These are phyloP conservation scores for Williopsis jadinii DNA, from an alignment of 1,139 yeast genomes.

Conservation along the genomic window DNA sequence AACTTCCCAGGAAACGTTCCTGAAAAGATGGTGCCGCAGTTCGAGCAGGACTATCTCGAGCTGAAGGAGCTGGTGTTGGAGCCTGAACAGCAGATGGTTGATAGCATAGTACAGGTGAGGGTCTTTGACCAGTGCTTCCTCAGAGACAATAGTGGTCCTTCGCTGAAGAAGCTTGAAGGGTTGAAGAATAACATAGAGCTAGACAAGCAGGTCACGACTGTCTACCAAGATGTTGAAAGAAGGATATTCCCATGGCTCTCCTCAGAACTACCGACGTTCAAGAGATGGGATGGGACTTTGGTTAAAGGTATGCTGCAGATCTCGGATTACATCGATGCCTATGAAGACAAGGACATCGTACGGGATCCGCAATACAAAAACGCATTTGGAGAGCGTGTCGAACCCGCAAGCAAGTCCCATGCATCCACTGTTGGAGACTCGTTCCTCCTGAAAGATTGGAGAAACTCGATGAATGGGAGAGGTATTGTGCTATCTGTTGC, in stretches of 20 bases:
- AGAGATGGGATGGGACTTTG: constrained; percentile 33
- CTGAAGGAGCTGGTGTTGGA: constrained; percentile 18
- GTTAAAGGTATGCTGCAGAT: not conserved
- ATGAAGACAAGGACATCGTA: constrained; percentile 22
- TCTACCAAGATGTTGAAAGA: constrained; percentile 26
- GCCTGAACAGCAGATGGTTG: constrained; percentile 31
- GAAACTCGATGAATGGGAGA: constrained; percentile 34
- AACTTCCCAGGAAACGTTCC: too few relatives aligned
- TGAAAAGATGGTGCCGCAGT: too few relatives aligned
- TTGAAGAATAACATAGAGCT: not conserved
- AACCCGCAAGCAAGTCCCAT: too few relatives aligned
- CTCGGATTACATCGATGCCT: not conserved
- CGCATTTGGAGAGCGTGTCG: too few relatives aligned
- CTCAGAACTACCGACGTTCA: constrained; percentile 30
- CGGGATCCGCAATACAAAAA: too few relatives aligned
- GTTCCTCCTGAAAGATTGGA: constrained; percentile 26
- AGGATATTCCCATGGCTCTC: constrained; percentile 39
- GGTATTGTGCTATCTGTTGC: constrained; percentile 41
- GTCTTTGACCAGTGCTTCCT: constrained; percentile 41
- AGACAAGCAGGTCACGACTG: constrained; percentile 3
- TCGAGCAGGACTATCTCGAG: constrained; percentile 21
- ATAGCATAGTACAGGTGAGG: constrained; percentile 36
- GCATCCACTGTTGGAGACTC: too few relatives aligned
- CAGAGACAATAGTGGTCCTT: constrained; percentile 14
- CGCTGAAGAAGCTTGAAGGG: not conserved